Evolutionary conservation across 2,329 filamentous ascomycete genomes (phyloP), one percentile per base, ranked within the genome.

Genomic region (Sphaceloma murrayae): DNA sequence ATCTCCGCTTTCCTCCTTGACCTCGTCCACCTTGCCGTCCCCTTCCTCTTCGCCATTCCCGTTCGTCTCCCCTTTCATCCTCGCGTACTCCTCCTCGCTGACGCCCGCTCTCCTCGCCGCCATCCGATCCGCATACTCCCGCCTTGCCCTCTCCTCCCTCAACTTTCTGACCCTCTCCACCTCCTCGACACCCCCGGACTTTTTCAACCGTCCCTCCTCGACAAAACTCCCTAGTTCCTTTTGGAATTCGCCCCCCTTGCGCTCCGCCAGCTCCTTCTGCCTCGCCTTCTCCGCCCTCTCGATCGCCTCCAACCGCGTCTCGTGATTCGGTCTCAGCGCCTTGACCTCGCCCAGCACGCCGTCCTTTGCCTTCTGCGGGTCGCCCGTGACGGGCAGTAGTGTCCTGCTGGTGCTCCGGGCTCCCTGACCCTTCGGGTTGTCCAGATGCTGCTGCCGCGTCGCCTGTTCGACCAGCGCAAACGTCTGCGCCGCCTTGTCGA

Each of bases 391-490:
- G 4, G 48, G 46, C 17, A 36, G 46, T 3, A 50, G 32, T 2
- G 43, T 50, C 10, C 48, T 46, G 18, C 36, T 44, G 5, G 48
- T 29, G 9, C 24, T 30, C 19, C 48, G 46, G 9, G 27, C 42
- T 18, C 45, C 48, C 8, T 49, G 45, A 10, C 51, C 50, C 14
- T 29, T 65, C 5, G 53, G 54, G 22, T 82, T 81, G 60, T 93
- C 85, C 64, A 93, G 57, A 45, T 75, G 84, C 61, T 98, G 91
- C 65, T 96, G 87, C 66, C 94, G 94, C n/a, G 88, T 96, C 6
- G 91, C 91, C 65, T 96, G 84, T 64, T 98, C 91, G 11, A 98
- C 91, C 1, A 98, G 75, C 17, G 85, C 83, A 58, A 98, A 94
- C 0, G 91, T 96, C 62, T 93, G 83, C 1, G 80, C 79, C 1